phyloP scores from a whole-genome alignment of 139 green algal genomes.

The Chlamydomonas applanata region DNA sequence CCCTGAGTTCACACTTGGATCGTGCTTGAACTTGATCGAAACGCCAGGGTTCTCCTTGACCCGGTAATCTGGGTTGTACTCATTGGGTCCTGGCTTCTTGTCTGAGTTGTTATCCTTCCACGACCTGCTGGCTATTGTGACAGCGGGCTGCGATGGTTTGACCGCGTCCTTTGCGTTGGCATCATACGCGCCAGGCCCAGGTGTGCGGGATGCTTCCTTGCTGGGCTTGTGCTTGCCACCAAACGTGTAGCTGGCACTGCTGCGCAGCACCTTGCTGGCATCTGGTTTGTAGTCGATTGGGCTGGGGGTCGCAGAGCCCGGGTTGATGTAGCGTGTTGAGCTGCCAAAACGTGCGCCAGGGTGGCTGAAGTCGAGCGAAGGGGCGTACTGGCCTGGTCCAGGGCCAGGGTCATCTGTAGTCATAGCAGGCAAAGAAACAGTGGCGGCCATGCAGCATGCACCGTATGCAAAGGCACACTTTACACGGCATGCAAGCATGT shows the following conservation, averaged over 20 bases:
- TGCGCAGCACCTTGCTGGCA: background rate
- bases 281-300: constrained; percentile 1
- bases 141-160: background rate
- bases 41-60: constrained; percentile 4
- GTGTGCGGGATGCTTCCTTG: background rate
- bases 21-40: constrained; percentile 17
- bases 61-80: constrained; percentile 16
- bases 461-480: background rate
- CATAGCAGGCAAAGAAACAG: background rate
- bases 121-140: background rate
- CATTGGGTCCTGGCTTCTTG: constrained; percentile 6
- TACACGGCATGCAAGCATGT: too few species aligned
- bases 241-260: constrained; percentile 11
- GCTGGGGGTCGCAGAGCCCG: background rate
- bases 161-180: background rate
- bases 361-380: background rate
- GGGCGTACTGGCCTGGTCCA: constrained; percentile 14
- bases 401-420: constrained; percentile 7
- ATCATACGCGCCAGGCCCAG: constrained; percentile 25
- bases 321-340: background rate
- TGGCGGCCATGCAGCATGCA: background rate
- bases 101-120: background rate
- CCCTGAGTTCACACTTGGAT: background rate
- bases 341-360: constrained; percentile 23
- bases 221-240: background rate